Evolutionary conservation across 306 rosid species (phyloP), one percentile per base, ranked within the genome.

Genomic region (Corylus avellana): DNA sequence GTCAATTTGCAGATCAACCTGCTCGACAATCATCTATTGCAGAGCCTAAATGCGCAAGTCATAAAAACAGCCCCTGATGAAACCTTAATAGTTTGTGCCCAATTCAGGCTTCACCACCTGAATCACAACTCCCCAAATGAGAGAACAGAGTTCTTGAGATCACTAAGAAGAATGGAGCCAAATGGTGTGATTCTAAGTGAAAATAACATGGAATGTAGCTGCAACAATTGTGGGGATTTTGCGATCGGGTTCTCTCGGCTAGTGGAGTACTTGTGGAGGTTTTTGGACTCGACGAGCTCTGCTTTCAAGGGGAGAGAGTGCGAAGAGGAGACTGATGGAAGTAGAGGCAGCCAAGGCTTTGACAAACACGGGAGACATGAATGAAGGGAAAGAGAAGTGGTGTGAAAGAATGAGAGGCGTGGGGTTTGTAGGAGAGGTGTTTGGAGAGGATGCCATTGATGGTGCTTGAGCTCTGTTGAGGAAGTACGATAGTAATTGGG

Each of bases 401-500:
- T 86, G 89, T 66, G 93, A 91, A 59, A 90, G 95, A 82, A 92
- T 94, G 97, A 88, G 79, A 67, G 87, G 78, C 29, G 88, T 77
- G 0, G 95, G 97, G 79, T 94, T 94, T 42, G 89, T 50, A 1
- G 89, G 84, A 39, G 90, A 86, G 80, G 16, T 61, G 3, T 84
- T 88, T 8, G 92, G 86, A 5, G 98, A 89, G 76, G 97, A 92
- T 55, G 86, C 89, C 55, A 83, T 90, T 11, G 97, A 94, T 59
- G 95, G 92, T 18, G 97, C 83, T 72, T 66, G 93, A 85, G 97
- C 95, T 75, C 86, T 91, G 82, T 67, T 94, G 81, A 91, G 97
- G 85, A 94, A 92, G 82, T 92, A 94, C 72, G 98, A 94, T 47
- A 79, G 55, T 12, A 91, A 91, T 44, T 94, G 97, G 97, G 98